Conservation (phyloP, 2,329 filamentous ascomycete species). For the Bipolaris cookei region DNA sequence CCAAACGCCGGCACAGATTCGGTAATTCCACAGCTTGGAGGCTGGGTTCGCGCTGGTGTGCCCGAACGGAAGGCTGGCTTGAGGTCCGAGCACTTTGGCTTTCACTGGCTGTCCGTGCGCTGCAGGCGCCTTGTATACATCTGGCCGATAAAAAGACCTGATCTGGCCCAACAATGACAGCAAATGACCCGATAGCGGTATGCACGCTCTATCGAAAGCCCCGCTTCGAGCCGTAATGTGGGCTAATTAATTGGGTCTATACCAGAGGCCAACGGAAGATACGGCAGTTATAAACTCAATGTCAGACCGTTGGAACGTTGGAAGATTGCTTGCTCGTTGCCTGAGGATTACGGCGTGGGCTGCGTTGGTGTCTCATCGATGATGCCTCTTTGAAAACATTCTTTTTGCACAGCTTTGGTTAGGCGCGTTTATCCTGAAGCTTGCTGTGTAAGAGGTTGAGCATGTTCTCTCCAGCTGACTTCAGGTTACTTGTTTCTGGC, state of each 20-base stretch:
- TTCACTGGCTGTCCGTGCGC: slow-evolving; percentile 32
- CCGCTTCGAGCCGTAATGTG: slow-evolving; percentile 40
- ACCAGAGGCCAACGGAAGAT: slow-evolving; percentile 28
- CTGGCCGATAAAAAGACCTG: slow-evolving; percentile 37
- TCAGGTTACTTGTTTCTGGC: background rate
- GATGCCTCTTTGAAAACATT: background rate
- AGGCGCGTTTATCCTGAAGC: slow-evolving; percentile 5
- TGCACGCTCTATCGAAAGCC: slow-evolving; percentile 36
- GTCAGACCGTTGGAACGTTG: background rate
- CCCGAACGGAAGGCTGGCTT: slow-evolving; percentile 26
- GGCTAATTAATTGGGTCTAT: slow-evolving; percentile 40
- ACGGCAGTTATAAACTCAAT: slow-evolving; percentile 7
- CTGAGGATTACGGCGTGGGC: slow-evolving; percentile 8
- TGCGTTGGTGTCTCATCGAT: slow-evolving; percentile 8
- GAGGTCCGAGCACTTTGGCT: slow-evolving; percentile 19
- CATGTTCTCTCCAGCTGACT: background rate
- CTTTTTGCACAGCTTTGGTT: slow-evolving; percentile 1
- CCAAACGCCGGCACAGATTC: slow-evolving; percentile 16
- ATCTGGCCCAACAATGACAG: slow-evolving; percentile 29
- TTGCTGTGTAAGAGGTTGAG: slow-evolving; percentile 2
- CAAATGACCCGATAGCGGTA: slow-evolving; percentile 38
- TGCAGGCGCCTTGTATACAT: slow-evolving; percentile 29
- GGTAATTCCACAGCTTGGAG: slow-evolving; percentile 9
- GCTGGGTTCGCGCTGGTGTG: slow-evolving; percentile 20
- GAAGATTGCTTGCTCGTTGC: background rate